Conservation (phyloP, 768 basidiomycete species). For the Boletales sp. region DNA sequence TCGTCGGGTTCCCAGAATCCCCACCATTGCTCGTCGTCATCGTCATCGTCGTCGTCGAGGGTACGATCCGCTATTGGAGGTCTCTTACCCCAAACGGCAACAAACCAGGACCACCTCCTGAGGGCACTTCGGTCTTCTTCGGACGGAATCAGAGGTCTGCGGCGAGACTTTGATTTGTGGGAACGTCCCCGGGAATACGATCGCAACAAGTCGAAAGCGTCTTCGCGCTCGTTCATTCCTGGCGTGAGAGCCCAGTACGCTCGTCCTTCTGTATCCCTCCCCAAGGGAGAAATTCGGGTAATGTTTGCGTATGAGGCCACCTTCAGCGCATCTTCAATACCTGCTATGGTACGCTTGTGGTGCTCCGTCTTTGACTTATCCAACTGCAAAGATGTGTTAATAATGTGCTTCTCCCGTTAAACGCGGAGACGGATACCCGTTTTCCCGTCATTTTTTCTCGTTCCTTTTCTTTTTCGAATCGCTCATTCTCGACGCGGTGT, state of each 20-base stretch:
- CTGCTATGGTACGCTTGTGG: slow-evolving; percentile 48
- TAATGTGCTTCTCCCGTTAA: not conserved
- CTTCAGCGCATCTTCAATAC: slow-evolving; percentile 55
- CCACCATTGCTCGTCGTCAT: slow-evolving; percentile 65
- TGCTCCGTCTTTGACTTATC: slow-evolving; percentile 41
- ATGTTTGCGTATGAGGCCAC: slow-evolving; percentile 43
- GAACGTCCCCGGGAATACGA: slow-evolving; percentile 23
- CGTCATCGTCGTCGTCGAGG: slow-evolving; percentile 28
- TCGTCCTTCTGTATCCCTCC: slow-evolving; percentile 65
- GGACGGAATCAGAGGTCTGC: slow-evolving; percentile 37
- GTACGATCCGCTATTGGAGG: slow-evolving; percentile 33
- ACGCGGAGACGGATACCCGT: slow-evolving; percentile 8
- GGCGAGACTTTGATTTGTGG: slow-evolving; percentile 35
- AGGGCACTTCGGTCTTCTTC: slow-evolving; percentile 50
- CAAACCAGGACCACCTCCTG: slow-evolving; percentile 70
- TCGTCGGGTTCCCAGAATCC: slow-evolving; percentile 65
- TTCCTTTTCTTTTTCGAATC: slow-evolving; percentile 37
- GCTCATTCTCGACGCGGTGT: slow-evolving; percentile 29
- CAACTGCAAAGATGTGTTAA: slow-evolving; percentile 26
- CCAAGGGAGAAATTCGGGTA: slow-evolving; percentile 59
- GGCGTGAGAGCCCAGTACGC: slow-evolving; percentile 67
- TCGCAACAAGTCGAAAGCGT: slow-evolving; percentile 32
- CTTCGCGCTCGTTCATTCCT: slow-evolving; percentile 53
- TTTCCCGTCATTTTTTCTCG: slow-evolving; percentile 49
- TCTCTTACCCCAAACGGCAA: slow-evolving; percentile 69